Conservation (phyloP, 164 flowering plant species). For the Magnolia officinalis region DNA sequence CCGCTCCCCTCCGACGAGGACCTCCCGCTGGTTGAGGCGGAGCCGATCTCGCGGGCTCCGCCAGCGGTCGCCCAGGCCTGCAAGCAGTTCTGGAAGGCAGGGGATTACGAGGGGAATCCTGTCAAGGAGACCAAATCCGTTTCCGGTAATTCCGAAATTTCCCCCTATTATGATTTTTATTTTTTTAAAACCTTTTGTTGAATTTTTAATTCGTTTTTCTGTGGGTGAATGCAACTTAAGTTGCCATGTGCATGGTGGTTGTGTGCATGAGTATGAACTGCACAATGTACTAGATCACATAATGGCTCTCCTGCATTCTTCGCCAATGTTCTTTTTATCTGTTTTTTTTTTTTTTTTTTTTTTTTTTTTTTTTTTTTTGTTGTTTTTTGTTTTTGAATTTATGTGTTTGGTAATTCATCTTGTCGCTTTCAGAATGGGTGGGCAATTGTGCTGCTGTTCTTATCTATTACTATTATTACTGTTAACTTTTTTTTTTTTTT, state of each 20-base stretch:
- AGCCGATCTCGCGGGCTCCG: conserved; percentile 3
- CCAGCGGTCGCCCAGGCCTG: conserved; percentile 8
- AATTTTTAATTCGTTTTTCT: not conserved
- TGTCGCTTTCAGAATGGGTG: too few relatives aligned
- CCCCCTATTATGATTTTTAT: not conserved
- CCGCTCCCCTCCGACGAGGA: conserved; percentile 19
- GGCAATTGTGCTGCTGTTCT: too few relatives aligned
- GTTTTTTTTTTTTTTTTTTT: not conserved
- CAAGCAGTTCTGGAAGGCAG: conserved; percentile 95
- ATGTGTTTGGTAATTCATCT: too few relatives aligned
- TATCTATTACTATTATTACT: too few relatives aligned
- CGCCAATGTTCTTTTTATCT: not conserved
- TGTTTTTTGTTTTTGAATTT: too few relatives aligned
- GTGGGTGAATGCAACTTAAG: not conserved
- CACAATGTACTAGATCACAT: not conserved
- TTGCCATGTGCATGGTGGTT: not conserved
- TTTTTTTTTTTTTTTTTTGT: too few relatives aligned
- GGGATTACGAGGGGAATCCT: conserved; percentile 62
- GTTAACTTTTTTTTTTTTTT: too few relatives aligned
- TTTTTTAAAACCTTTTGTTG: not conserved
- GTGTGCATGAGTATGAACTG: too few relatives aligned
- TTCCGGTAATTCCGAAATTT: not conserved
- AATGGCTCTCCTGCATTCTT: not conserved
- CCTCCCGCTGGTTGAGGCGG: conserved; percentile 12
- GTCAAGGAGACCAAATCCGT: conserved; percentile 20